Conservation (phyloP, 2,329 filamentous ascomycete genomes). For the Diplodia corticola region DNA sequence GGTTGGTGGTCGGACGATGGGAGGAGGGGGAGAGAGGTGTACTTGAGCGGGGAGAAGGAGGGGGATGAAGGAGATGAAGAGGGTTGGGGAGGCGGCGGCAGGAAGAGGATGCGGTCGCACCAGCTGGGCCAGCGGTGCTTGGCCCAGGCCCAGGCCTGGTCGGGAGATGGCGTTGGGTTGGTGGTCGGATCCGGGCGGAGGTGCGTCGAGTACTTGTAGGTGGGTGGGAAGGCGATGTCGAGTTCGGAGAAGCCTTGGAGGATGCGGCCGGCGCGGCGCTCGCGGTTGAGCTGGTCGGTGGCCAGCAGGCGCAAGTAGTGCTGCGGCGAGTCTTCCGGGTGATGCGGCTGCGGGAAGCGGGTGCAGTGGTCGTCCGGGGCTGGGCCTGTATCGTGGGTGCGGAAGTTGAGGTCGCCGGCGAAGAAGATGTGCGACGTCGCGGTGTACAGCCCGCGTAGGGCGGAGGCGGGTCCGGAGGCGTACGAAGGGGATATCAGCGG, state of each 20-base stretch:
- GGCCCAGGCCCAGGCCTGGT: conserved; percentile 68
- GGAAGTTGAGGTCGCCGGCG: conserved; percentile 92
- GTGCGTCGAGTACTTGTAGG: conserved; percentile 78
- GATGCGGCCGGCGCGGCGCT: conserved; percentile 67
- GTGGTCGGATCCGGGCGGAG: conserved; percentile 42
- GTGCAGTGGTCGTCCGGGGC: conserved; percentile 54
- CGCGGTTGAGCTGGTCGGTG: conserved; percentile 76
- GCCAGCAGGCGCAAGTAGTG: conserved; percentile 69
- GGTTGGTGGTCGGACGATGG: conserved; percentile 85
- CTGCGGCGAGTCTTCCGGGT: conserved; percentile 51
- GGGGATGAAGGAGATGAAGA: background rate
- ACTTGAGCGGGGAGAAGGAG: conserved; percentile 60
- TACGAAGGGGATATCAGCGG: conserved; percentile 33
- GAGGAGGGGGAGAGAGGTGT: conserved; percentile 75
- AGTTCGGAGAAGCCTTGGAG: conserved; percentile 78
- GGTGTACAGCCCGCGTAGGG: conserved; percentile 69
- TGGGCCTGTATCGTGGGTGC: conserved; percentile 70
- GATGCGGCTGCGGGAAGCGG: conserved; percentile 63
- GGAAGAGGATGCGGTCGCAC: conserved; percentile 87
- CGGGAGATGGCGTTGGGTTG: conserved; percentile 18
- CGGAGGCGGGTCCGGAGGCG: conserved; percentile 29
- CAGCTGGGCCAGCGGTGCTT: conserved; percentile 84
- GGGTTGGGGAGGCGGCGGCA: conserved; percentile 39
- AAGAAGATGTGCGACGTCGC: conserved; percentile 78
- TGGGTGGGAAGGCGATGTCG: conserved; percentile 77